Conservation (phyloP, 768 basidiomycete genomes). For the Serpula lacrymans region DNA sequence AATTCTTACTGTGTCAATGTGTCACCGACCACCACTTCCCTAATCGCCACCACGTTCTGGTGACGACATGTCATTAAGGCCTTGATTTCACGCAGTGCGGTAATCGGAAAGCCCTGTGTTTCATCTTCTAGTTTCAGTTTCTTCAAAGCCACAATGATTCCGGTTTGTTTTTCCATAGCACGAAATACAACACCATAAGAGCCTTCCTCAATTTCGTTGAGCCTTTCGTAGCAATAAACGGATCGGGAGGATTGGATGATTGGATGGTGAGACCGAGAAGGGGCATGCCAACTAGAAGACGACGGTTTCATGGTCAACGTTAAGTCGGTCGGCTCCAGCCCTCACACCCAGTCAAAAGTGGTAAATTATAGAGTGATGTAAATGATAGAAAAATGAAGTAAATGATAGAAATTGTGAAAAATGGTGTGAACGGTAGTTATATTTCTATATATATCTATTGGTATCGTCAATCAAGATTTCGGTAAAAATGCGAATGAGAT, state of each 20-base stretch:
- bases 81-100: conserved; percentile 90
- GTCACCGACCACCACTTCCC: conserved; percentile 97
- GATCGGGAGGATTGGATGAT: conserved; percentile 83
- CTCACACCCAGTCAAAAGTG: too few species aligned
- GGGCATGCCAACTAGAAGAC: conserved; percentile 74
- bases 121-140: conserved; percentile 98
- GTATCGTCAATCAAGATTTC: too few species aligned
- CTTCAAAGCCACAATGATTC: conserved; percentile 95
- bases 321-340: too few species aligned
- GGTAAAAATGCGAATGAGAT: too few species aligned
- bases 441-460: too few species aligned
- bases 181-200: conserved; percentile 97
- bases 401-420: too few species aligned
- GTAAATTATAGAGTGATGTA: too few species aligned
- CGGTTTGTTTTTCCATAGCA: conserved; percentile 91
- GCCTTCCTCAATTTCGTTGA: conserved; percentile 99
- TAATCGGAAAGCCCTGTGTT: conserved; percentile 98
- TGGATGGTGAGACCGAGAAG: conserved; percentile 74
- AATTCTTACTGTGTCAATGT: conserved; percentile 94
- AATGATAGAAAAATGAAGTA: too few species aligned
- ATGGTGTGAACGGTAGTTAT: too few species aligned
- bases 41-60: conserved; percentile 95
- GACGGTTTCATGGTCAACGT: too few species aligned
- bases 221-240: conserved; percentile 88
- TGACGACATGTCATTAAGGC: conserved; percentile 94